phyloP scores from a whole-genome alignment of 176 grass and related monocot genomes.

The Leersia perrieri region DNA sequence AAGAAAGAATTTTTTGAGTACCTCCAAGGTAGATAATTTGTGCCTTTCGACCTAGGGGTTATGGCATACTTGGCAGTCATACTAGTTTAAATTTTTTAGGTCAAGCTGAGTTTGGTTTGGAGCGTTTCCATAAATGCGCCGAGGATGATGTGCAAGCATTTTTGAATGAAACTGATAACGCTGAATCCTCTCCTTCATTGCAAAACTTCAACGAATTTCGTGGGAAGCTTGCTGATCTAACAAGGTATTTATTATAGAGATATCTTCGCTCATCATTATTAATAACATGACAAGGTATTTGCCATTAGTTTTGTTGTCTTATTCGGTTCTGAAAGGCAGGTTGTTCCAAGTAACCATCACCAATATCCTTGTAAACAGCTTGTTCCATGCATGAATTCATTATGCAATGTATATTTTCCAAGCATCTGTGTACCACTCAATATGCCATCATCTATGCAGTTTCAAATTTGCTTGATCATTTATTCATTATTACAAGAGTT shows the following conservation, averaged over 20 bases:
- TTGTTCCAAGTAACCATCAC: background rate
- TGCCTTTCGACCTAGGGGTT: background rate
- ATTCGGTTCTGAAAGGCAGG: background rate
- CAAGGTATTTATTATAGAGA: slow-evolving; percentile 62
- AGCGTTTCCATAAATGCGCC: slow-evolving; percentile 88
- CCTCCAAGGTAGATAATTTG: slow-evolving; percentile 64
- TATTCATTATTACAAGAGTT: background rate
- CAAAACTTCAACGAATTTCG: slow-evolving; percentile 59
- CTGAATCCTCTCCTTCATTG: slow-evolving; percentile 13
- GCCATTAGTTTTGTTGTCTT: background rate
- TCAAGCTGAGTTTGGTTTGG: slow-evolving; percentile 90
- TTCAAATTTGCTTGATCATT: background rate
- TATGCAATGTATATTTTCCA: background rate
- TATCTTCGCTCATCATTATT: background rate
- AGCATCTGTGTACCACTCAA: background rate
- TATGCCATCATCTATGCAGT: background rate
- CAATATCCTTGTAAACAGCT: background rate
- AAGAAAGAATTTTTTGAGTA: slow-evolving; percentile 94
- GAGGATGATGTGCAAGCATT: slow-evolving; percentile 73
- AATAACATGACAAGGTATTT: background rate
- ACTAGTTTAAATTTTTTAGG: slow-evolving; percentile 40
- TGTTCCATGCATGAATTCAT: background rate
- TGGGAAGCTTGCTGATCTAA: slow-evolving; percentile 68
- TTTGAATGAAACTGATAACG: slow-evolving; percentile 32
- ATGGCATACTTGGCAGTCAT: background rate